phyloP scores from a whole-genome alignment of 202 grass and related monocot species.

The Carex arenaria region DNA sequence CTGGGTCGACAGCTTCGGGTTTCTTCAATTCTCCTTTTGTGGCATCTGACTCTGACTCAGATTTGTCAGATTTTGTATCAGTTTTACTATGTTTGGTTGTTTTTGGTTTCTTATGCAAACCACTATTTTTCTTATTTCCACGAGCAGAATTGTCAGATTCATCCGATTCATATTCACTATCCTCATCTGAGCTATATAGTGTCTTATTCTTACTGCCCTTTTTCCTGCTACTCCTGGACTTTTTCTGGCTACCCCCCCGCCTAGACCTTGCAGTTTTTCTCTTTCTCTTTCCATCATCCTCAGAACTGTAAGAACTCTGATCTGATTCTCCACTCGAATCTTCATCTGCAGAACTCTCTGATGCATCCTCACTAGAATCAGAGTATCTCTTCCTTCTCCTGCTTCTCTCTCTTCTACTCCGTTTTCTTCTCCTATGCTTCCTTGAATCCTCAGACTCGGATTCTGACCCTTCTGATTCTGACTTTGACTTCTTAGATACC shows the following conservation, averaged over 20 bases:
- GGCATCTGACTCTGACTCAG: constrained; percentile 33
- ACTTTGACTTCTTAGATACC: constrained; percentile 34
- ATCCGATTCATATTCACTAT: constrained; percentile 37
- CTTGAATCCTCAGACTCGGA: constrained; percentile 40
- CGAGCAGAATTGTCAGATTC: constrained; percentile 29
- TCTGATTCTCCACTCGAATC: constrained; percentile 36
- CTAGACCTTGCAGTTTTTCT: constrained; percentile 40
- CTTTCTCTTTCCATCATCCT: constrained; percentile 48
- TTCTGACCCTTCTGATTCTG: constrained; percentile 29
- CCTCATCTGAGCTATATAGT: constrained; percentile 30
- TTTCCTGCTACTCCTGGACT: constrained; percentile 35
- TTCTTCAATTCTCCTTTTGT: constrained; percentile 31
- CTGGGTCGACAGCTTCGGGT: constrained; percentile 52
- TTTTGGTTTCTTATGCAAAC: constrained; percentile 39
- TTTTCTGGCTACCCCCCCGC: constrained; percentile 40
- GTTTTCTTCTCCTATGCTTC: constrained; percentile 43
- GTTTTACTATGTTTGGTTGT: constrained; percentile 32
- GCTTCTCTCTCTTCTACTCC: constrained; percentile 30
- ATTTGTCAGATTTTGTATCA: constrained; percentile 27
- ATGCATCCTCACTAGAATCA: constrained; percentile 28
- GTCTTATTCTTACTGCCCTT: constrained; percentile 22
- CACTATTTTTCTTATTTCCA: constrained; percentile 32
- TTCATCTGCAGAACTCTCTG: constrained; percentile 25
- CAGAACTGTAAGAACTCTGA: constrained; percentile 47
- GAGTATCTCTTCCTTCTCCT: constrained; percentile 20